Percentiles rank a stretch among this genome's conserved stretches.
These are phyloP conservation scores for Lactifluus rugatus DNA, from an alignment of 768 basidiomycete genomes.

Conservation along the genomic window DNA sequence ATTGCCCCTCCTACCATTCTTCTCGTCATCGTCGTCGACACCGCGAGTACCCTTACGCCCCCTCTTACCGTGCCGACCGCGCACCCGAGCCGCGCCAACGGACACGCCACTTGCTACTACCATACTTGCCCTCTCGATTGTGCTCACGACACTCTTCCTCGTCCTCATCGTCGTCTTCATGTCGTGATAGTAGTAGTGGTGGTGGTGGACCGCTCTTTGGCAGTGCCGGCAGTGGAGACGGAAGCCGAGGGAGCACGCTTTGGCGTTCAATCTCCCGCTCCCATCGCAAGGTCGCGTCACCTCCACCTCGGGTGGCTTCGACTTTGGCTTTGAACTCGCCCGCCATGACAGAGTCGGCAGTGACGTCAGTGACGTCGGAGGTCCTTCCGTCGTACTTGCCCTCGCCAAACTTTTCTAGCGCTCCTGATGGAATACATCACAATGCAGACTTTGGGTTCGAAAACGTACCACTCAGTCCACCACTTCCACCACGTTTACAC, in stretches of 20 bases:
- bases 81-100: slow-evolving; percentile 5
- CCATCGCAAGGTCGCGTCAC: background rate
- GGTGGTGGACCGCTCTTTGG: background rate
- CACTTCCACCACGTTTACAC: slow-evolving; percentile 9
- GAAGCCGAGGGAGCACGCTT: background rate
- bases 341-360: slow-evolving; percentile 8
- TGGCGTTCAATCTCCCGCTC: slow-evolving; percentile 6
- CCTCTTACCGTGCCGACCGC: background rate
- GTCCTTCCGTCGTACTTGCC: slow-evolving; percentile 19
- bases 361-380: slow-evolving; percentile 14
- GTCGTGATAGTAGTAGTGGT: background rate
- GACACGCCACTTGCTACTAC: background rate
- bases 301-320: background rate
- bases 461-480: slow-evolving; percentile 17
- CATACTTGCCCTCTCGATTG: background rate
- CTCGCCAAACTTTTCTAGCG: slow-evolving; percentile 8
- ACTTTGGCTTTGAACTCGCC: background rate
- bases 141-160: background rate
- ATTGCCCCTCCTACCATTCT: too few species aligned
- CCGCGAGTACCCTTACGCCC: background rate
- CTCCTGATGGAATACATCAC: background rate
- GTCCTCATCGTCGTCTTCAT: background rate
- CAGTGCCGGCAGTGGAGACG: background rate
- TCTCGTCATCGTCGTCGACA: background rate
- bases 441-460: slow-evolving; percentile 4